Conservation (phyloP, 2,329 filamentous ascomycete genomes). For the Xylaria digitata region DNA sequence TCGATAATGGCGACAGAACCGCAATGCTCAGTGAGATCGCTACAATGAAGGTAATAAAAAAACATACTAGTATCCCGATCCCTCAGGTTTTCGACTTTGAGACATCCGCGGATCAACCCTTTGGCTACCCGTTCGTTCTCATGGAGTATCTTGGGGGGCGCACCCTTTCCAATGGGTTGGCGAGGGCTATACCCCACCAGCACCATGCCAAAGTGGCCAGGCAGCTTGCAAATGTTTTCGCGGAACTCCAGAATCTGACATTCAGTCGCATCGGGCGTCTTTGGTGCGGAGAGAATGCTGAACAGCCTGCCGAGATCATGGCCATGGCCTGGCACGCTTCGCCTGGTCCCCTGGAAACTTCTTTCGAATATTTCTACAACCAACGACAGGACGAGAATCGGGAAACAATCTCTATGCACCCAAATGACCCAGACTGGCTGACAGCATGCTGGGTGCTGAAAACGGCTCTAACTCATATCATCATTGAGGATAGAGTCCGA, state of each 20-base stretch:
- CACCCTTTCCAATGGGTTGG: constrained; percentile 33
- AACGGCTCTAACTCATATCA: constrained; percentile 45
- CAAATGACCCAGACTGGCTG: constrained; percentile 45
- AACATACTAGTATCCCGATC: constrained; percentile 43
- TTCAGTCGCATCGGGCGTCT: constrained; percentile 46
- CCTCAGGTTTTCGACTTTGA: constrained; percentile 43
- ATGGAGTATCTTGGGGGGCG: constrained; percentile 44
- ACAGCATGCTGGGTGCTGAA: constrained; percentile 52
- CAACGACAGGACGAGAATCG: constrained; percentile 45
- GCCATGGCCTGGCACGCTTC: constrained; percentile 33
- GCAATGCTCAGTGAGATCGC: constrained; percentile 47
- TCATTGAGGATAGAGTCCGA: constrained; percentile 47
- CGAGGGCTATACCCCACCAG: constrained; percentile 37
- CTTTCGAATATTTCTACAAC: constrained; percentile 48
- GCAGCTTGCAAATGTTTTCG: constrained; percentile 44
- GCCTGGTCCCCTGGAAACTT: constrained; percentile 46
- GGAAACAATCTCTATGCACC: constrained; percentile 38
- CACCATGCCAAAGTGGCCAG: constrained; percentile 43
- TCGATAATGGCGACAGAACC: constrained; percentile 36
- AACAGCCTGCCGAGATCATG: constrained; percentile 44
- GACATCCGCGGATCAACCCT: constrained; percentile 36
- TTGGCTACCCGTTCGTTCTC: constrained; percentile 47
- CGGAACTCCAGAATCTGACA: constrained; percentile 44
- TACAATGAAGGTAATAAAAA: constrained; percentile 44
- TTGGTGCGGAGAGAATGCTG: constrained; percentile 45